Conservation (phyloP, 2,329 filamentous ascomycete genomes). For the Magnaporthiopsis incrustans region DNA sequence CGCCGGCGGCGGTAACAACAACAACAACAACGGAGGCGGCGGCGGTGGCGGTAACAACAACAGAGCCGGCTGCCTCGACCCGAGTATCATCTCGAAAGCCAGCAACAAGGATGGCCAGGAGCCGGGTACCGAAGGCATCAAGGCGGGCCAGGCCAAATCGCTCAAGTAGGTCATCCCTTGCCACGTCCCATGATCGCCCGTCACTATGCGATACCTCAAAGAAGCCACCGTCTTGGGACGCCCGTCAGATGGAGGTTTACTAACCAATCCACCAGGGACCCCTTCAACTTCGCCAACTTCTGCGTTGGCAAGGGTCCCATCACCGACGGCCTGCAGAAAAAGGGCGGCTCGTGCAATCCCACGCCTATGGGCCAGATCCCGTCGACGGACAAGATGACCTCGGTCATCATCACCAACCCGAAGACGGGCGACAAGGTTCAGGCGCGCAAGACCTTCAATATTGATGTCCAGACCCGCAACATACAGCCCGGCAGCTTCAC, state of each 20-base stretch:
- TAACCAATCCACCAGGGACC: neutral
- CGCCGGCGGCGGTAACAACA: neutral
- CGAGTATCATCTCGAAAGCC: neutral
- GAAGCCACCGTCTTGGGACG: neutral
- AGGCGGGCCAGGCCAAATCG: neutral
- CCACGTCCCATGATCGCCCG: neutral
- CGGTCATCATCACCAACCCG: slow-evolving; percentile 42
- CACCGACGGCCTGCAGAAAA: slow-evolving; percentile 45
- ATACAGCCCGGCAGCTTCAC: slow-evolving; percentile 45
- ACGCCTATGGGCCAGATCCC: slow-evolving; percentile 51
- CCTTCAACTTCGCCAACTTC: slow-evolving; percentile 53
- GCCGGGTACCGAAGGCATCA: neutral
- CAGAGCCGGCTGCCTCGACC: neutral
- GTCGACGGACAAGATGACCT: slow-evolving; percentile 41
- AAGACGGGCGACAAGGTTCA: slow-evolving; percentile 29
- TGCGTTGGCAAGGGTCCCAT: slow-evolving; percentile 40
- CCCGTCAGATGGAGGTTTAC: neutral
- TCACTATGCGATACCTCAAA: neutral
- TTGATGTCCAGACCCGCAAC: slow-evolving; percentile 39
- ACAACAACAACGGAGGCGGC: neutral
- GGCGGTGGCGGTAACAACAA: no score
- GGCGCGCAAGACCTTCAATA: slow-evolving; percentile 33
- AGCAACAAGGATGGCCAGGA: neutral
- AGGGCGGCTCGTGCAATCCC: slow-evolving; percentile 46
- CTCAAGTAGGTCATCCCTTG: neutral